A percentile compares a stretch with the other conserved stretches of the same genome.
These are phyloP conservation scores for Tieghemiomyces parasiticus DNA, from an alignment of 192 early-diverging fungal genomes.

Conservation along the genomic window DNA sequence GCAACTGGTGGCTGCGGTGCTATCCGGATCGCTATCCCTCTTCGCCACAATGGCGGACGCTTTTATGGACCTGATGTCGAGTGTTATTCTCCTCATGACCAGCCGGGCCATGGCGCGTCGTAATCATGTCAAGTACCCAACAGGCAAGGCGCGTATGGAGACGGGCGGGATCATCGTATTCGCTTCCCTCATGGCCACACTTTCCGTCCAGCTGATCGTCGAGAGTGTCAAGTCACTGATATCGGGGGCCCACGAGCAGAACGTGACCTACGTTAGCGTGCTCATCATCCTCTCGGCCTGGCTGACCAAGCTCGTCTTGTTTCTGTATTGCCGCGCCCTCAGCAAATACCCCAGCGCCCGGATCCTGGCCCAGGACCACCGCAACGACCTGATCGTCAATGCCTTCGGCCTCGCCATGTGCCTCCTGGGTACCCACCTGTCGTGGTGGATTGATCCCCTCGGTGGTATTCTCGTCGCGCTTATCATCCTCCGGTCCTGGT, in stretches of 20 bases:
- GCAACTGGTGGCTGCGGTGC: conserved; percentile 57
- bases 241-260: conserved; percentile 22
- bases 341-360: conserved; percentile 38
- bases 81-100: conserved; percentile 43
- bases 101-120: conserved; percentile 15
- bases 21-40: conserved; percentile 53
- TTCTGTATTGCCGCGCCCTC: conserved; percentile 47
- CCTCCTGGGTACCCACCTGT: conserved; percentile 36
- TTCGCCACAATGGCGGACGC: conserved; percentile 72
- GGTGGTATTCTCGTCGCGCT: conserved; percentile 53
- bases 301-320: conserved; percentile 40
- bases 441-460: conserved; percentile 56
- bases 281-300: conserved; percentile 37
- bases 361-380: conserved; percentile 53
- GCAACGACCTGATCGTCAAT: conserved; percentile 63
- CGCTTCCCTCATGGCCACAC: conserved; percentile 56
- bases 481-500: conserved; percentile 54
- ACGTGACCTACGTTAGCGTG: conserved; percentile 31
- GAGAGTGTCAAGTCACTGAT: conserved; percentile 46
- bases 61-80: conserved; percentile 64
- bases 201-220: conserved; percentile 51
- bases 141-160: conserved; percentile 58
- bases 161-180: conserved; percentile 69
- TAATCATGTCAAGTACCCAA: conserved; percentile 54
- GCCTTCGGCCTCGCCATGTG: conserved; percentile 51